A percentile compares a stretch with the other conserved stretches of the same genome.
These are phyloP conservation scores for Cyclotella sp. DNA, from an alignment of 108 stramenopile species.

Conservation along the genomic window DNA sequence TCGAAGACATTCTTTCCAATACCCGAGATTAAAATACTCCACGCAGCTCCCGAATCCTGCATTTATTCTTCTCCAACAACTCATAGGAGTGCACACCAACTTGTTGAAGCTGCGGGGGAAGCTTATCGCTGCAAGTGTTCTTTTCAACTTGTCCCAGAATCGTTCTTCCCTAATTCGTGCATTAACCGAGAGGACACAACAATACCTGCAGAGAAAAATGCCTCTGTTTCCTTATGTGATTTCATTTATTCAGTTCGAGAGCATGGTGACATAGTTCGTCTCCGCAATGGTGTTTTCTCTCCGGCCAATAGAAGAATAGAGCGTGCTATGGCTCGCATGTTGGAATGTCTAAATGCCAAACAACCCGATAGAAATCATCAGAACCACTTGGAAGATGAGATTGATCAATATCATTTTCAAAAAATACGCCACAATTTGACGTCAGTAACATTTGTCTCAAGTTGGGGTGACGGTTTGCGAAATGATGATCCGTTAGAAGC, in stretches of 20 bases:
- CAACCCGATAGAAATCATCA: not conserved
- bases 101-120: not conserved
- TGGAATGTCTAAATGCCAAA: conserved; percentile 45
- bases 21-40: conserved; percentile 17
- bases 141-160: conserved; percentile 61
- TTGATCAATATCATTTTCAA: conserved; percentile 14
- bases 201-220: not conserved
- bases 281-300: conserved; percentile 55
- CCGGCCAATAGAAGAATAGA: conserved; percentile 71
- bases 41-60: conserved; percentile 16
- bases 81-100: not conserved
- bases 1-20: not conserved
- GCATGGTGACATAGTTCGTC: conserved; percentile 42
- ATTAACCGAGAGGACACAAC: not conserved
- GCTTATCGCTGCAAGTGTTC: conserved; percentile 73
- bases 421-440: conserved; percentile 47
- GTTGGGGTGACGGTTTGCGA: conserved; percentile 53
- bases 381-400: not conserved
- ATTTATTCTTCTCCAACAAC: conserved; percentile 5
- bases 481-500: too few species aligned
- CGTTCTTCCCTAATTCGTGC: not conserved
- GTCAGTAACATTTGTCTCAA: conserved; percentile 63
- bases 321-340: conserved; percentile 56
- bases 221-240: not conserved
- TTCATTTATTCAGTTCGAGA: conserved; percentile 62